These are phyloP conservation scores for Aegle marmelos DNA, from an alignment of 345 rosid species.

Conservation along the genomic window DNA sequence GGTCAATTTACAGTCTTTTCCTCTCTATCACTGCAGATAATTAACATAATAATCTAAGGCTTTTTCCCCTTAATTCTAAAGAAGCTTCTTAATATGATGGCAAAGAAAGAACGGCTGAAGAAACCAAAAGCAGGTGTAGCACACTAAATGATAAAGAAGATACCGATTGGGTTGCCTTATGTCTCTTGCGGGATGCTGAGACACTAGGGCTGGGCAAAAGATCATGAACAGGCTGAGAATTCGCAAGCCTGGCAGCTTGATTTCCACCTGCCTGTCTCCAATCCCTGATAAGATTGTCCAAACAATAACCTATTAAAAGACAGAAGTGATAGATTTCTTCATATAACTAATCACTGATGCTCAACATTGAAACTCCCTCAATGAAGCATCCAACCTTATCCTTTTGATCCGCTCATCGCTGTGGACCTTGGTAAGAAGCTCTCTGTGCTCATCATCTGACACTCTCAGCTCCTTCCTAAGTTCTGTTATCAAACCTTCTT, in stretches of 20 bases:
- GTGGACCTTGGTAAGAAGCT: slow-evolving; percentile 75
- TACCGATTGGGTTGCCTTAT: slow-evolving; percentile 69
- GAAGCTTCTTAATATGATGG: slow-evolving; percentile 7
- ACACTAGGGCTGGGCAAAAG: slow-evolving; percentile 68
- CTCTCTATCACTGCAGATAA: slow-evolving; percentile 7
- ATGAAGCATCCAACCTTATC: slow-evolving; percentile 60
- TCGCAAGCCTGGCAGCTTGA: slow-evolving; percentile 53
- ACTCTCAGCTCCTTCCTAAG: slow-evolving; percentile 92
- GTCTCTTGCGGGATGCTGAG: slow-evolving; percentile 85
- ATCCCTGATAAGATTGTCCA: slow-evolving; percentile 49
- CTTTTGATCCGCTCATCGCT: slow-evolving; percentile 73
- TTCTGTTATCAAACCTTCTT: slow-evolving; percentile 90
- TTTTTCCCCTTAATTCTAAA: slow-evolving; percentile 3
- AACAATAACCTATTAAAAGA: slow-evolving; percentile 7
- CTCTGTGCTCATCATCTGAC: slow-evolving; percentile 96
- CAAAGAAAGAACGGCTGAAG: background rate
- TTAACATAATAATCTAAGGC: background rate
- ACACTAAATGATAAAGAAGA: slow-evolving; percentile 20
- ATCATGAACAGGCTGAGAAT: slow-evolving; percentile 54
- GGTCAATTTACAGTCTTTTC: background rate
- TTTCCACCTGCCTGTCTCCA: slow-evolving; percentile 83
- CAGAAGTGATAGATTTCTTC: slow-evolving; percentile 1
- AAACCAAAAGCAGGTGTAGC: slow-evolving; percentile 9
- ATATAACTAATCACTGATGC: slow-evolving; percentile 3
- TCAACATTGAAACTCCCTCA: slow-evolving; percentile 7